phyloP scores from a whole-genome alignment of 352 stramenopile genomes.

The Globisporangium orthogonon region DNA sequence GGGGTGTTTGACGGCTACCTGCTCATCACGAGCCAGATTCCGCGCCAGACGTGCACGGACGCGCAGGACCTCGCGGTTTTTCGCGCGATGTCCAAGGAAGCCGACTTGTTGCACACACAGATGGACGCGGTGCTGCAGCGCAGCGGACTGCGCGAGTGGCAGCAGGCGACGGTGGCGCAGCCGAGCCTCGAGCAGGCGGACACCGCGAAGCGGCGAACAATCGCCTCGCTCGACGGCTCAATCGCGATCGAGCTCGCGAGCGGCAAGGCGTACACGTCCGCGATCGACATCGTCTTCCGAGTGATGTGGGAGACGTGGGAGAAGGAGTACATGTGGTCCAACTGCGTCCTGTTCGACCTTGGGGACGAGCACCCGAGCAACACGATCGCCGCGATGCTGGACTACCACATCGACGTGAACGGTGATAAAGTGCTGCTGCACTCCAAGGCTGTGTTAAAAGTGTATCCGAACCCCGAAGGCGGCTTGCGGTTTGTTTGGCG shows the following conservation, averaged over 20 bases:
- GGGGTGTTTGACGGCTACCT: not conserved
- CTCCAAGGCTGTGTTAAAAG: not conserved
- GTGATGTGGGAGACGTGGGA: conserved; percentile 6
- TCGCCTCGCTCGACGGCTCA: not conserved
- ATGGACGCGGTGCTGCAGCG: conserved; percentile 22
- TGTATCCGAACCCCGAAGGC: not conserved
- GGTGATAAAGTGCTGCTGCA: not conserved
- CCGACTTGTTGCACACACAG: not conserved
- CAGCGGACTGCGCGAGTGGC: conserved; percentile 31
- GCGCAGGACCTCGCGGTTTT: conserved; percentile 4
- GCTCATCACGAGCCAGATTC: not conserved
- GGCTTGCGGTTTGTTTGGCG: conserved; percentile 3
- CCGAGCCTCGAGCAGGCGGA: conserved; percentile 9
- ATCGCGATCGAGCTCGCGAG: conserved; percentile 6
- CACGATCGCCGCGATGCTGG: not conserved
- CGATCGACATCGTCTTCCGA: not conserved
- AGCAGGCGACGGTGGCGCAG: conserved; percentile 23
- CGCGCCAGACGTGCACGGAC: not conserved
- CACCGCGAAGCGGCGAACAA: not conserved
- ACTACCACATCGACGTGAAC: not conserved
- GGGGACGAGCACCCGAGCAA: not conserved
- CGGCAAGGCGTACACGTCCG: not conserved
- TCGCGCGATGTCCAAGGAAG: not conserved
- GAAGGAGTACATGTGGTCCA: not conserved
- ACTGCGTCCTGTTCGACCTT: conserved; percentile 1